Conservation (phyloP, 768 basidiomycete genomes). For the Phanerochaete carnosa region DNA sequence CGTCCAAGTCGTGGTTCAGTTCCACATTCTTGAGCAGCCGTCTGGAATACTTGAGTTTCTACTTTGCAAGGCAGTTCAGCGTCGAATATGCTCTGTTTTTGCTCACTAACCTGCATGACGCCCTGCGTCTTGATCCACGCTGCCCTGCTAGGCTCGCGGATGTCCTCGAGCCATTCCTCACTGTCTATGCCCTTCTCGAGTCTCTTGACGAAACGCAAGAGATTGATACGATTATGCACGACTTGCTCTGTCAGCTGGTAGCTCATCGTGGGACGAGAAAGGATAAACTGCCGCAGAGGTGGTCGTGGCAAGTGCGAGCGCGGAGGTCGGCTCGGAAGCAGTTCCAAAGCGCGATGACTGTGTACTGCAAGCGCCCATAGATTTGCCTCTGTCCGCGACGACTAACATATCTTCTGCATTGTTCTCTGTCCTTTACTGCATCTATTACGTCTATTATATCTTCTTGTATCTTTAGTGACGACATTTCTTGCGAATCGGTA, state of each 20-base stretch:
- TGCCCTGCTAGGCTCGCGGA: constrained; percentile 6
- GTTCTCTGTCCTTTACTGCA: neutral
- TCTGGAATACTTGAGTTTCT: constrained; percentile 53
- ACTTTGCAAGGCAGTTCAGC: neutral
- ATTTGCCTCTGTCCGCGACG: neutral
- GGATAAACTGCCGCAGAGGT: neutral
- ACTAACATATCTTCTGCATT: neutral
- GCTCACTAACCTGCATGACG: constrained; percentile 48
- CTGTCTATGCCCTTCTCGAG: constrained; percentile 52
- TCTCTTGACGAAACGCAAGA: constrained; percentile 54
- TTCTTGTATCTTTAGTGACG: constrained; percentile 15
- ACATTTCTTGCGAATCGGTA: constrained; percentile 14
- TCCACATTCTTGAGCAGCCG: constrained; percentile 58
- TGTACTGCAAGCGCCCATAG: neutral
- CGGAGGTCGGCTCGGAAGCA: neutral
- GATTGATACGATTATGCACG: constrained; percentile 65
- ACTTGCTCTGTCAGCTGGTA: constrained; percentile 17
- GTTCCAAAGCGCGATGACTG: neutral
- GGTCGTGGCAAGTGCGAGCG: neutral
- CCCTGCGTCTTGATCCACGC: constrained; percentile 56
- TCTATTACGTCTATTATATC: neutral
- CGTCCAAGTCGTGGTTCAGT: constrained; percentile 35
- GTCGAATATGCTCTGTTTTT: neutral
- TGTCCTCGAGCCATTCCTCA: constrained; percentile 31
- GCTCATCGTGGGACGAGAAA: neutral